These are phyloP conservation scores for Centella asiatica DNA, from an alignment of 129 eudicot species.

Conservation along the genomic window DNA sequence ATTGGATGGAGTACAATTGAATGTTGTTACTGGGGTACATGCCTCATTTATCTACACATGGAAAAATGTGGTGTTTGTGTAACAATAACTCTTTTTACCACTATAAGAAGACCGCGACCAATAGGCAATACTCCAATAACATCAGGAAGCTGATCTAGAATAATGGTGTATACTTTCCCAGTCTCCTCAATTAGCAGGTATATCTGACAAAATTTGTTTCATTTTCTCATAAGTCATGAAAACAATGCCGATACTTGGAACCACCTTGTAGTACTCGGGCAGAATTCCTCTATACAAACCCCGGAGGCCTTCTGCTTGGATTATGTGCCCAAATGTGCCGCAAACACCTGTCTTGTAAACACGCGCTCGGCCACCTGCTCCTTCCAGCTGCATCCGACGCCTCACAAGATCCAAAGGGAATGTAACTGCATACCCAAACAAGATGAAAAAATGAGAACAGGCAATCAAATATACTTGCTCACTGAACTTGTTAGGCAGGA, in stretches of 20 bases:
- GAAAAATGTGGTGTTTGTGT: no score
- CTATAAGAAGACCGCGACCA: neutral
- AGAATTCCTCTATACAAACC: slow-evolving; percentile 89
- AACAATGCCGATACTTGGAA: slow-evolving; percentile 76
- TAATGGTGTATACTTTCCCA: slow-evolving; percentile 1
- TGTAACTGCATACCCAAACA: slow-evolving; percentile 41
- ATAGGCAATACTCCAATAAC: neutral
- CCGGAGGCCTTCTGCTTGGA: slow-evolving; percentile 65
- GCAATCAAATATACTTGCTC: neutral
- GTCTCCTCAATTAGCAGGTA: slow-evolving; percentile 25
- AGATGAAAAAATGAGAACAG: neutral
- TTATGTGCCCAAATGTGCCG: slow-evolving; percentile 57
- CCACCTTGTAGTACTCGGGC: slow-evolving; percentile 94
- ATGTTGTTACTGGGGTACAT: no score
- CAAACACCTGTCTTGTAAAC: slow-evolving; percentile 65
- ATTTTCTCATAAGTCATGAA: slow-evolving; percentile 86
- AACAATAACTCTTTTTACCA: slow-evolving; percentile 8
- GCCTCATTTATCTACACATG: no score
- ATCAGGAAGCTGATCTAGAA: neutral
- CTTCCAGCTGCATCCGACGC: slow-evolving; percentile 89
- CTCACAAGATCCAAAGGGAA: slow-evolving; percentile 94
- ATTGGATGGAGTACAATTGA: no score
- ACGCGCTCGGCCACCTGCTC: slow-evolving; percentile 80
- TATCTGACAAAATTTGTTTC: slow-evolving; percentile 60
- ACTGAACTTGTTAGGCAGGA: no score